Conservation (phyloP, 768 basidiomycete genomes). For the Mycena vitilis region DNA sequence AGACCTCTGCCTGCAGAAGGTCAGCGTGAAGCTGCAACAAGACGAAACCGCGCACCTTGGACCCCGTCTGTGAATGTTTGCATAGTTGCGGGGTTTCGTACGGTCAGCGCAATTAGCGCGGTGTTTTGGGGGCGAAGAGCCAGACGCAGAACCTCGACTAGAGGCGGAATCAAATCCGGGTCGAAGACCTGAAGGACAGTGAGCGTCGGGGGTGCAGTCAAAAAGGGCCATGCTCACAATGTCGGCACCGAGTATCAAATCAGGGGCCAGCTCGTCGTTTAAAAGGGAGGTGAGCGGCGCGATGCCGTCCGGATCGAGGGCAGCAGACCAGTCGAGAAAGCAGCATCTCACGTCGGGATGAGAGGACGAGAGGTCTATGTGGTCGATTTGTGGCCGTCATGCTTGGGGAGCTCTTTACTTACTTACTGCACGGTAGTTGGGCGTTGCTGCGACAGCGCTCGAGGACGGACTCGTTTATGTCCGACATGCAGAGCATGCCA, state of each 20-base stretch:
- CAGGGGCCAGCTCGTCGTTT: constrained; percentile 55
- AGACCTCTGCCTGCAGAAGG: constrained; percentile 37
- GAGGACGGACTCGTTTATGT: constrained; percentile 74
- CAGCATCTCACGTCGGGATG: constrained; percentile 59
- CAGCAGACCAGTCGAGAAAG: constrained; percentile 75
- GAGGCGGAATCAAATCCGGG: constrained; percentile 66
- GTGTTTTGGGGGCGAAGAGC: constrained; percentile 47
- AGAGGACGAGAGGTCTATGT: constrained; percentile 65
- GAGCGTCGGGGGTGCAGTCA: background rate
- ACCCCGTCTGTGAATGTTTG: constrained; percentile 54
- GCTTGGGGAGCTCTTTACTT: constrained; percentile 45
- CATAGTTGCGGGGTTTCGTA: constrained; percentile 67
- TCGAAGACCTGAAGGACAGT: constrained; percentile 70
- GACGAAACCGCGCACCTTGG: constrained; percentile 26
- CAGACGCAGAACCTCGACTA: constrained; percentile 62
- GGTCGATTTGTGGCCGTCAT: constrained; percentile 5
- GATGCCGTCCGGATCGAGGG: constrained; percentile 50
- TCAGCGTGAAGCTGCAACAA: background rate
- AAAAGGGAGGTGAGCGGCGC: constrained; percentile 49
- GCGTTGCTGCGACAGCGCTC: constrained; percentile 70
- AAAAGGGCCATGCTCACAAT: constrained; percentile 45
- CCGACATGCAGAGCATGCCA: constrained; percentile 64
- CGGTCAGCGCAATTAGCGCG: constrained; percentile 64
- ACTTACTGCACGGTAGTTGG: constrained; percentile 75
- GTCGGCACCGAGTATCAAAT: constrained; percentile 80